Conservation (phyloP, 2,329 filamentous ascomycete species). For the Neophaeococcomyces mojaviensis region DNA sequence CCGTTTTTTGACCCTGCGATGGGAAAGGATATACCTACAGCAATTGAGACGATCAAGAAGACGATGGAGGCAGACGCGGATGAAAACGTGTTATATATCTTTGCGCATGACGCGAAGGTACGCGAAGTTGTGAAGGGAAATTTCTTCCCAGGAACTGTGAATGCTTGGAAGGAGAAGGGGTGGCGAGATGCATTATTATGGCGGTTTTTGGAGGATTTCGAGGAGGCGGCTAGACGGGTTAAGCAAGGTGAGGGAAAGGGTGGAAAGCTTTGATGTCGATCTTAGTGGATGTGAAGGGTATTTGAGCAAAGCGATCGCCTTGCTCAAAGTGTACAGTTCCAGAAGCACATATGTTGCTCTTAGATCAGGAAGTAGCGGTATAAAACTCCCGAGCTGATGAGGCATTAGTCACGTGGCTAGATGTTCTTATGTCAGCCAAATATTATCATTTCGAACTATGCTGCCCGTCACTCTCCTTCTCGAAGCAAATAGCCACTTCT, state of each 20-base stretch:
- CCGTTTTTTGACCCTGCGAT: slow-evolving; percentile 29
- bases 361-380: too few species aligned
- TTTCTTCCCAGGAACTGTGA: slow-evolving; percentile 21
- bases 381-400: too few species aligned
- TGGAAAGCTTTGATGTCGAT: not conserved
- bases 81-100: slow-evolving; percentile 24
- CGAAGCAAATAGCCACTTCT: too few species aligned
- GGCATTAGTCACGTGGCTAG: too few species aligned
- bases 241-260: not conserved
- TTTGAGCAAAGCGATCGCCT: too few species aligned
- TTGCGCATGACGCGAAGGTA: slow-evolving; percentile 26
- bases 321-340: too few species aligned
- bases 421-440: too few species aligned
- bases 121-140: slow-evolving; percentile 17
- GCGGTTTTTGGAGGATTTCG: slow-evolving; percentile 16
- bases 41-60: slow-evolving; percentile 15
- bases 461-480: too few species aligned
- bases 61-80: slow-evolving; percentile 20
- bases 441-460: too few species aligned
- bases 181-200: slow-evolving; percentile 20
- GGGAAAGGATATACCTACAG: slow-evolving; percentile 12
- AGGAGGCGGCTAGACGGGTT: not conserved
- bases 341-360: too few species aligned
- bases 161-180: slow-evolving; percentile 26
- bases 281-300: too few species aligned